Evolutionary conservation across 2,329 filamentous ascomycete genomes (phyloP), one percentile per base, ranked within the genome.

Genomic region (Blumeria graminis): DNA sequence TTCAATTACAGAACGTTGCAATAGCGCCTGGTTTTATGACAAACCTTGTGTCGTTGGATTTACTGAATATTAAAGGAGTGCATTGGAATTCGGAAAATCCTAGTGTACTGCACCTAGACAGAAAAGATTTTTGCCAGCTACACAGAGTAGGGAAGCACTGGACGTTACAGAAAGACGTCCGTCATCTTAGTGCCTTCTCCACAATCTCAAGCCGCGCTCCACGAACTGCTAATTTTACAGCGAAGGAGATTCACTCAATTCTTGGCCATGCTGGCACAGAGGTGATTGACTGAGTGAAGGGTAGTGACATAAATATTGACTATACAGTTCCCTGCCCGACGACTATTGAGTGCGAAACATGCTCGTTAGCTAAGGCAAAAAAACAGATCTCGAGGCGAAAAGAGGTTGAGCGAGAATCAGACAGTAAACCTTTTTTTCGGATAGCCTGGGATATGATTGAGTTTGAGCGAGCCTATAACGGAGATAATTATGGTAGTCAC

Each of bases 401-500:
- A 4, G 32, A 53, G 38, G 33, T 32, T 18, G 33, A 38, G 9
- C 18, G 13, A 9, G n/a, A 53, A 22, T 11, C 22, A 36, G 50
- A 53, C 22, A 2, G 14, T 5, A 53, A 9, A 3, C 50, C 22
- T 9, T 32, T 53, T 18, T 6, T 53, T 36, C 16, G 22, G 10
- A 28, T 53, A n/a, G 7, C 50, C 4, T 53, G 50, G 50, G 46
- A 50, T 33, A 33, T 50, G 11, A 16, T 14, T 33, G 46, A 50
- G 11, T 33, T 50, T 50, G 34, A 6, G 22, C 6, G 3, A 38
- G 32, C 11, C 4, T 28, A 36, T 11, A 38, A 53, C 3, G 50
- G 34, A 51, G 48, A 51, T 34, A 51, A 51, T 51, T 51, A 51
- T 51, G 28, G 48, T n/a, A 51, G 48, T 14, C 48, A 51, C 48